Evolutionary conservation across 306 rosid species (phyloP).

Genomic region (Medicago lupulina): DNA sequence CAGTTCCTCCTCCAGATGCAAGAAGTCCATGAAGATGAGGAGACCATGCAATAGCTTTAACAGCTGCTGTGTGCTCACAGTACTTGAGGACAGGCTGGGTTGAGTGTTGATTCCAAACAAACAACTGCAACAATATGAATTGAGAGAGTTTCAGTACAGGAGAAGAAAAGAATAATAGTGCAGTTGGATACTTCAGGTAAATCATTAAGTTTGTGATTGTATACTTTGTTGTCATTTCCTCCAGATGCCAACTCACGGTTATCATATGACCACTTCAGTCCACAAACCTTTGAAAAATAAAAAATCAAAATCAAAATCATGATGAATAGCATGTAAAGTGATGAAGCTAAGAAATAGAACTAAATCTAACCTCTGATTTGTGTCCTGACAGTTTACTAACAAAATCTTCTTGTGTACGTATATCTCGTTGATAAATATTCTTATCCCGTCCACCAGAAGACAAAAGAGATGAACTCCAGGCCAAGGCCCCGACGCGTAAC

Average conservation of each 20-base stretch:
- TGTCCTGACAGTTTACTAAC: slow-evolving; percentile 95
- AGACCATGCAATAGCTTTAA: slow-evolving; percentile 99
- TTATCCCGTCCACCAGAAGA: slow-evolving; percentile 98
- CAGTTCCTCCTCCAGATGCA: slow-evolving; percentile 99
- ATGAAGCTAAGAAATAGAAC: slow-evolving; percentile 41
- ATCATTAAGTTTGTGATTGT: slow-evolving; percentile 41
- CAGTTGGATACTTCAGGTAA: slow-evolving; percentile 34
- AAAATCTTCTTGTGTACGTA: slow-evolving; percentile 87
- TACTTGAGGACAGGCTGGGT: slow-evolving; percentile 93
- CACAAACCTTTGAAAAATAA: slow-evolving; percentile 78
- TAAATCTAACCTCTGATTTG: slow-evolving; percentile 85
- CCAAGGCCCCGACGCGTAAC: slow-evolving; percentile 81
- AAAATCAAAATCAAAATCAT: slow-evolving; percentile 37
- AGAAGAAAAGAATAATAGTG: slow-evolving; percentile 37
- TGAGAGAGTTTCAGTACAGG: slow-evolving; percentile 37
- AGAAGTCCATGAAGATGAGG: slow-evolving; percentile 99
- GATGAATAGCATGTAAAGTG: slow-evolving; percentile 11
- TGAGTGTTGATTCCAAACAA: slow-evolving; percentile 98
- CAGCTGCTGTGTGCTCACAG: slow-evolving; percentile 98
- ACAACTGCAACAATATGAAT: slow-evolving; percentile 61
- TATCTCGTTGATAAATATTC: slow-evolving; percentile 90
- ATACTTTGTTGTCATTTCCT: slow-evolving; percentile 95
- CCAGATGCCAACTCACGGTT: slow-evolving; percentile 99
- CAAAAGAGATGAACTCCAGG: slow-evolving; percentile 91
- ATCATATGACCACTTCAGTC: slow-evolving; percentile 95